These are phyloP conservation scores for Didymosphaeria variabile DNA, from an alignment of 2,329 filamentous ascomycete species.

Conservation along the genomic window DNA sequence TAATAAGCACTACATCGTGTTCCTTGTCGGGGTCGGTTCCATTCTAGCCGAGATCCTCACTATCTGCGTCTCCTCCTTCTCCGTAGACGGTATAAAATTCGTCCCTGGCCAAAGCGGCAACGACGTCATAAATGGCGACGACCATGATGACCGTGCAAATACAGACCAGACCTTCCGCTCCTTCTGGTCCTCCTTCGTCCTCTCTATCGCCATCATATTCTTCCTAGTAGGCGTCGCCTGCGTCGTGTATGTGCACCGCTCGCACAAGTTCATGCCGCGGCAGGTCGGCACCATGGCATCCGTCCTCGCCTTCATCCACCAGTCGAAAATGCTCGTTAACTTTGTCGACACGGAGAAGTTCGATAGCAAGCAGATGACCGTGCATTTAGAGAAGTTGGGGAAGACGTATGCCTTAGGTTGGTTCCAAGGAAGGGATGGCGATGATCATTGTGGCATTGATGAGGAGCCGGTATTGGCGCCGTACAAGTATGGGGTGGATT, in stretches of 20 bases:
- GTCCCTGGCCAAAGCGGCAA: constrained; percentile 46
- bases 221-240: constrained; percentile 69
- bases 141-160: constrained; percentile 35
- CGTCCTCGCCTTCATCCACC: constrained; percentile 79
- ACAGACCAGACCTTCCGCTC: constrained; percentile 61
- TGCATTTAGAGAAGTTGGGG: constrained; percentile 65
- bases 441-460: constrained; percentile 79
- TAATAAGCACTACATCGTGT: constrained; percentile 72
- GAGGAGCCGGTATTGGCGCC: constrained; percentile 73
- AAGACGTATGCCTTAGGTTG: constrained; percentile 80
- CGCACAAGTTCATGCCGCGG: constrained; percentile 76
- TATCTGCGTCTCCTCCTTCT: constrained; percentile 72
- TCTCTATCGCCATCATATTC: constrained; percentile 70
- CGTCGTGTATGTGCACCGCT: constrained; percentile 69
- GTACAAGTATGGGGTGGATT: constrained; percentile 70
- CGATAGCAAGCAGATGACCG: constrained; percentile 68
- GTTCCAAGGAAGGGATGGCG: constrained; percentile 77
- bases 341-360: constrained; percentile 76
- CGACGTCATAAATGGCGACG: constrained; percentile 24
- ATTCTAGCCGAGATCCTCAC: constrained; percentile 78
- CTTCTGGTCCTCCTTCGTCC: constrained; percentile 71
- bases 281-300: constrained; percentile 82
- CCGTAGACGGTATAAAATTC: constrained; percentile 71
- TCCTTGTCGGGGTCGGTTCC: constrained; percentile 74
- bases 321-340: constrained; percentile 79